Evolutionary conservation across 106 monocot species (phyloP), one percentile per base, ranked within the genome.

Genomic region (Allium sativum): DNA sequence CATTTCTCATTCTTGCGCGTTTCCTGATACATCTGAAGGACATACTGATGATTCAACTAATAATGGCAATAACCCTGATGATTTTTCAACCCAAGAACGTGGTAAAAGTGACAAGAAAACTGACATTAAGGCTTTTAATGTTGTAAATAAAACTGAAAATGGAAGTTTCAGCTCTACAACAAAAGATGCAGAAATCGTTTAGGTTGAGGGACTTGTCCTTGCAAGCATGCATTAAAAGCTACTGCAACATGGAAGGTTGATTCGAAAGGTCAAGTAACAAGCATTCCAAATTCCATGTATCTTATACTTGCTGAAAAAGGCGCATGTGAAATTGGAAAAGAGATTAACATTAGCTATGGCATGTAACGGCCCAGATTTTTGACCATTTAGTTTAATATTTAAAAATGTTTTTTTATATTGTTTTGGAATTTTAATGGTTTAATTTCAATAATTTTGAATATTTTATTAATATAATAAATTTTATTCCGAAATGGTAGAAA

Each of bases 181-280:
- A 69, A 42, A 58, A 57, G 54, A 54, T 74, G 54, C 47, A 60
- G 84, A 87, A 20, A 79, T 70, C 22, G 58, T 96, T 52, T 96
- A 90, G 95, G 82, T 82, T 64, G 95, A 96, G 74, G 95, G 90
- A 54, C 84, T 96, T 71, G 73, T 96, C 55, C 95, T 61, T 96
- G 95, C 59, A 96, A 96, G 45, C 95, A 96, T 78, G 79, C n/a
- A n/a, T 58, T 77, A 51, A 76, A 67, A 18, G 68, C 81, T 62
- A 56, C 45, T 58, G 87, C 87, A 44, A 87, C 82, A 68, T 96
- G 95, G 95, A 90, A 96, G 71, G 87, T 96, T 71, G 95, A 96
- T 79, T 51, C 65, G 16, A 70, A 61, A 18, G 95, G 95, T 73
- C 61, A 61, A 52, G 44, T 75, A 58, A 73, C 81, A 59, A 82